These are phyloP conservation scores for Boletus edulis DNA, from an alignment of 768 basidiomycete species.

Conservation along the genomic window DNA sequence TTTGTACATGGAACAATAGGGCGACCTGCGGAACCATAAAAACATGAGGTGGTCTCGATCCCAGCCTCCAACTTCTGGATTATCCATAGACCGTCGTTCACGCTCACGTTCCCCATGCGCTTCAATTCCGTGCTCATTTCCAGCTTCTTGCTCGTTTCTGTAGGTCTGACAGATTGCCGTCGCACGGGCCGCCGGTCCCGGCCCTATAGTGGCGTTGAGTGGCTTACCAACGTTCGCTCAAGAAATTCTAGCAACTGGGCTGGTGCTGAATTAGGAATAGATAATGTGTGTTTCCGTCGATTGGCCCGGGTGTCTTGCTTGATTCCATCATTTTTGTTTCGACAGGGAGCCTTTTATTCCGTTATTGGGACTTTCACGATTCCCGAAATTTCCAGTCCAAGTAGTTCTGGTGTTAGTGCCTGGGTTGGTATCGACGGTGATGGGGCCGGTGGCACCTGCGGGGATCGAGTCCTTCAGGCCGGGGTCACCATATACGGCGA, in stretches of 20 bases:
- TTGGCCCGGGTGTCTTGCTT: not conserved
- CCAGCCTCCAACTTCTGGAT: too few species aligned
- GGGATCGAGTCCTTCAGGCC: not conserved
- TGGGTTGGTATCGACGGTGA: conserved; percentile 11
- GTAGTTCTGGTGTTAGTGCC: too few species aligned
- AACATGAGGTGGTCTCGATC: too few species aligned
- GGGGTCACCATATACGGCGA: conserved; percentile 4
- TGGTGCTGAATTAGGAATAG: not conserved
- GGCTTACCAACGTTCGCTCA: not conserved
- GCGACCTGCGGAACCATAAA: too few species aligned
- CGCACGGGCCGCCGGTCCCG: not conserved
- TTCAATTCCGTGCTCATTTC: not conserved
- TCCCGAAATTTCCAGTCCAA: not conserved
- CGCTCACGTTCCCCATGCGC: not conserved
- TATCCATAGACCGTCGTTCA: not conserved
- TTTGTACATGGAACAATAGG: too few species aligned
- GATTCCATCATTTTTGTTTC: not conserved
- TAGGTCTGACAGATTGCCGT: not conserved
- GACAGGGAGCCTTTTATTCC: conserved; percentile 4
- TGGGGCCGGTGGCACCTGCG: too few species aligned
- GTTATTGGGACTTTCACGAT: conserved; percentile 2
- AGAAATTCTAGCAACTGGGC: not conserved
- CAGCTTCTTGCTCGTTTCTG: not conserved
- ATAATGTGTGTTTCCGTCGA: not conserved
- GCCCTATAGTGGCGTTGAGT: not conserved